phyloP scores from a whole-genome alignment of 371 early-diverging fungal genomes.

The Ordospora pajunii region DNA sequence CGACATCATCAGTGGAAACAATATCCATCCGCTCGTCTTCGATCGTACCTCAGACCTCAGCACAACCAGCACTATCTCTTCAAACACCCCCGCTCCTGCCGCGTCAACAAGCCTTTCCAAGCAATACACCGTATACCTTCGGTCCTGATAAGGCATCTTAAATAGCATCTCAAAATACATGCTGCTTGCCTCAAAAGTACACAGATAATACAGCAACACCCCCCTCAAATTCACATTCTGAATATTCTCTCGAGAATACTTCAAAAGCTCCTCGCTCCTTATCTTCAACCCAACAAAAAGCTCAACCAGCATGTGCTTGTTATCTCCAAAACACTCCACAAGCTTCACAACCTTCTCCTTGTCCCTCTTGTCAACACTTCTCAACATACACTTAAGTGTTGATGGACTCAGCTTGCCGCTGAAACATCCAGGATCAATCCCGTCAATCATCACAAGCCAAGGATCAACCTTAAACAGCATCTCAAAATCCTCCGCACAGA shows the following conservation, averaged over 20 bases:
- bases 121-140: slow-evolving; percentile 22
- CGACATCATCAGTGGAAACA: slow-evolving; percentile 9
- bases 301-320: slow-evolving; percentile 17
- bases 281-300: slow-evolving; percentile 11
- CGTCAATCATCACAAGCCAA: neutral
- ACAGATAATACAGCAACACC: slow-evolving; percentile 15
- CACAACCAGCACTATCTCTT: slow-evolving; percentile 3
- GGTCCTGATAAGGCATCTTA: slow-evolving; percentile 17
- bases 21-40: slow-evolving; percentile 12
- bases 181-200: slow-evolving; percentile 3
- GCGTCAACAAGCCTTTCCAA: slow-evolving; percentile 10
- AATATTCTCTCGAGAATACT: slow-evolving; percentile 19
- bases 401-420: neutral
- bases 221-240: slow-evolving; percentile 6
- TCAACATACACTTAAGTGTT: neutral
- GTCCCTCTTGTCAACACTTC: slow-evolving; percentile 7
- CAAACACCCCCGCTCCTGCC: neutral
- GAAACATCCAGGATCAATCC: neutral
- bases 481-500: slow-evolving; percentile 5
- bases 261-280: neutral
- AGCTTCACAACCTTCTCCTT: neutral
- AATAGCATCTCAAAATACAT: slow-evolving; percentile 19
- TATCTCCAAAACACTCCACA: slow-evolving; percentile 9
- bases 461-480: slow-evolving; percentile 24
- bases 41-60: slow-evolving; percentile 6